A percentile compares a stretch with the other conserved stretches of the same genome.
phyloP scores from a whole-genome alignment of 106 monocot genomes.

The Phalaenopsis aphrodite region DNA sequence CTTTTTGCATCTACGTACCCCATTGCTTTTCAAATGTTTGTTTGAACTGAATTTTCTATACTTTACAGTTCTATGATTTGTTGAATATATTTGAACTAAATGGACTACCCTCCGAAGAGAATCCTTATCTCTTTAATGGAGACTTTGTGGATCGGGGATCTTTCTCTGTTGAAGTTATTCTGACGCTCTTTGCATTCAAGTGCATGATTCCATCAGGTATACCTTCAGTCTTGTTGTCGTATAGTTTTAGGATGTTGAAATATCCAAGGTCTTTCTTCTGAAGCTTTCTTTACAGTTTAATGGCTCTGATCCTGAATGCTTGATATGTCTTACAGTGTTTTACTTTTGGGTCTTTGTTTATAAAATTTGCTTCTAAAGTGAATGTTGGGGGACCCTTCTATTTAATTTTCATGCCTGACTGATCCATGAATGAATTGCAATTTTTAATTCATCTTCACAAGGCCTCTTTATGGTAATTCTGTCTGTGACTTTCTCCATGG shows the following conservation, averaged over 20 bases:
- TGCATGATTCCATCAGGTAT: slow-evolving; percentile 93
- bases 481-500: not conserved
- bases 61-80: slow-evolving; percentile 86
- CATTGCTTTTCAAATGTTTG: not conserved
- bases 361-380: not conserved
- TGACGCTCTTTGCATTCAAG: slow-evolving; percentile 91
- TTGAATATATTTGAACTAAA: slow-evolving; percentile 95
- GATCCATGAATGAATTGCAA: slow-evolving; percentile 1
- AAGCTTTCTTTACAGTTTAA: not conserved
- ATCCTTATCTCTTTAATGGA: slow-evolving; percentile 98
- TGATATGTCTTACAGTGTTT: not conserved
- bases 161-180: slow-evolving; percentile 95
- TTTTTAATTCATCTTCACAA: not conserved
- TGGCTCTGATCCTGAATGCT: not conserved
- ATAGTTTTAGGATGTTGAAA: not conserved
- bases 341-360: not conserved
- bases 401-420: not conserved
- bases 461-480: not conserved
- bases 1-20: not conserved
- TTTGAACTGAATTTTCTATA: slow-evolving; percentile 10
- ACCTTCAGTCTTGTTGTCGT: not conserved
- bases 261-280: not conserved
- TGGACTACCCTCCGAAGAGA: slow-evolving; percentile 92
- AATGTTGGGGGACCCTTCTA: not conserved
- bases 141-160: slow-evolving; percentile 98